phyloP scores from a whole-genome alignment of 768 basidiomycete genomes.

The Serendipita indica region DNA sequence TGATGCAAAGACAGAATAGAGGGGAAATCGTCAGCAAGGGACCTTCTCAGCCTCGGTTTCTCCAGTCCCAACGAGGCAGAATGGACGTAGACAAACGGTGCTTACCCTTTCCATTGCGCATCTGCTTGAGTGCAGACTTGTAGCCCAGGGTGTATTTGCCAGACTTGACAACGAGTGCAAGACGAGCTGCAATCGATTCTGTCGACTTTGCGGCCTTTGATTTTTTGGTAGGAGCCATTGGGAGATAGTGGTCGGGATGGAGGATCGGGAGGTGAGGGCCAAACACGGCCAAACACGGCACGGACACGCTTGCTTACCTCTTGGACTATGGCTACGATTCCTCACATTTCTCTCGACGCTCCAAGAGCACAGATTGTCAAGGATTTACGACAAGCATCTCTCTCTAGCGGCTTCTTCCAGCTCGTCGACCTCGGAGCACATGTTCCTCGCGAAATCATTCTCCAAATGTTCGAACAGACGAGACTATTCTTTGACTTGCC shows the following conservation, averaged over 20 bases:
- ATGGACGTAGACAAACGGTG: slow-evolving; percentile 23
- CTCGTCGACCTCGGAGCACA: background rate
- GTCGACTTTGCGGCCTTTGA: slow-evolving; percentile 85
- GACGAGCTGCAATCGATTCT: slow-evolving; percentile 84
- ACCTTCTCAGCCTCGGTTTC: slow-evolving; percentile 95
- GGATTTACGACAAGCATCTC: background rate
- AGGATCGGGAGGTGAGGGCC: background rate
- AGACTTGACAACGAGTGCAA: slow-evolving; percentile 95
- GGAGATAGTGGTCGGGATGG: background rate
- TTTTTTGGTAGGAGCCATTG: slow-evolving; percentile 92
- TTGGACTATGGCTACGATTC: background rate
- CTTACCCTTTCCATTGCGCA: slow-evolving; percentile 93
- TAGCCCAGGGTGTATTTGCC: slow-evolving; percentile 95
- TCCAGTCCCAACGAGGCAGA: slow-evolving; percentile 76
- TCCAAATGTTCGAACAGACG: slow-evolving; percentile 1
- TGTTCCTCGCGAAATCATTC: background rate
- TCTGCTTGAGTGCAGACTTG: slow-evolving; percentile 96
- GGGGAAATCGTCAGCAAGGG: slow-evolving; percentile 51
- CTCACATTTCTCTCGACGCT: background rate
- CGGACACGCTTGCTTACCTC: background rate
- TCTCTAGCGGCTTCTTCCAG: slow-evolving; percentile 1
- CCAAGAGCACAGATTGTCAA: background rate
- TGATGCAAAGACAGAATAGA: slow-evolving; percentile 18
- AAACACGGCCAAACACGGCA: background rate
- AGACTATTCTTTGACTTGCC: slow-evolving; percentile 1